Evolutionary conservation across 345 rosid species (phyloP), one percentile per base, ranked within the genome.

Genomic region (Mangifera indica): DNA sequence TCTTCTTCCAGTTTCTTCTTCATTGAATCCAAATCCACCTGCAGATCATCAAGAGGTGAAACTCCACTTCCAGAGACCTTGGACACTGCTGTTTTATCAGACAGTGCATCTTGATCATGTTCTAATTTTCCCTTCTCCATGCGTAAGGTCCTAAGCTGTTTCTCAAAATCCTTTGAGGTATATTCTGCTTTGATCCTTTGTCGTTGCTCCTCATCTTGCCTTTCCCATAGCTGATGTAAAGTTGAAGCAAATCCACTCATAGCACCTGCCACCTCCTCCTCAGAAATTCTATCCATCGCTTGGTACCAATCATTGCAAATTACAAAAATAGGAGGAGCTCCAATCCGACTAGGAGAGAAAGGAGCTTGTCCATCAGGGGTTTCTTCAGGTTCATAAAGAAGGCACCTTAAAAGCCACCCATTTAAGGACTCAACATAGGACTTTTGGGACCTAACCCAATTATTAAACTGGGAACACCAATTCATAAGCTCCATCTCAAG

Each of bases 271-370:
- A 95, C 98, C 10, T 74, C 84, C 63, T 86, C 81, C 71, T 88
- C 93, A 2, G 98, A 90, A 74, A 92, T 79, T 75, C 86, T 76
- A 40, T 32, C 85, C 85, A 90, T 85, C 12, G 92, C 93, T 59
- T 90, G 92, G 81, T 67, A 80, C 99, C 99, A 95, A 79, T 95
- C 99, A 56, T 92, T 84, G 88, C 98, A 90, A 48, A 90, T 82
- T 2, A 90, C 81, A 70, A 92, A 95, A 71, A 90, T 76, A 0
- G 86, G 87, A 0, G 99, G 98, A 52, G 98, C 98, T 29, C 97
- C 99, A 40, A 87, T 68, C 20, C 92, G 83, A 75, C 95, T 56
- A 0, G 99, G 99, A 7, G 99, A 94, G 83, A 90, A 92, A 26
- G 97, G 99, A 0, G 93, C 86, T 32, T 84, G 71, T 70, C 98